phyloP scores from a whole-genome alignment of 352 stramenopile genomes.

The Discostella stelligera region DNA sequence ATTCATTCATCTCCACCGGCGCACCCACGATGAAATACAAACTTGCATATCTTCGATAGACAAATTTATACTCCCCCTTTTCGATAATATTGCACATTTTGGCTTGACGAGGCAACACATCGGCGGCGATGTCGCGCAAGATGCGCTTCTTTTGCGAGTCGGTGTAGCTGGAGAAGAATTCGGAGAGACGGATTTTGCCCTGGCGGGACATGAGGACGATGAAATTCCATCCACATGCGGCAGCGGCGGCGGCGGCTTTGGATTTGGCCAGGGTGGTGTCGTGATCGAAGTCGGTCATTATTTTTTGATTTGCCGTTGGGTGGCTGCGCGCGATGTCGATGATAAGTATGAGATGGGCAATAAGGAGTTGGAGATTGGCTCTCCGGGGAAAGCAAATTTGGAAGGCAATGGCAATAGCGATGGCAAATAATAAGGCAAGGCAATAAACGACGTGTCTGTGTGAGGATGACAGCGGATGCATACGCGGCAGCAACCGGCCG shows the following conservation, averaged over 20 bases:
- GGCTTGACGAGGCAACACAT: conserved; percentile 82
- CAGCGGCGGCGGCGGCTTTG: conserved; percentile 47
- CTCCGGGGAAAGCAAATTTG: too few relatives aligned
- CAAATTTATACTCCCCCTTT: conserved; percentile 97
- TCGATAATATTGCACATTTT: conserved; percentile 96
- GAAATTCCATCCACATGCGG: conserved; percentile 76
- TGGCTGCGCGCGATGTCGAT: too few relatives aligned
- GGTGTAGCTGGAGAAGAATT: conserved; percentile 82
- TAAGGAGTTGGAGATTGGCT: too few relatives aligned
- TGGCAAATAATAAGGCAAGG: too few relatives aligned
- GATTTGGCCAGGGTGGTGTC: too few relatives aligned
- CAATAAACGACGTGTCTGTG: too few relatives aligned
- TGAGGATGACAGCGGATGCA: too few relatives aligned
- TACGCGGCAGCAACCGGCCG: too few relatives aligned
- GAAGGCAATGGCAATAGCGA: too few relatives aligned
- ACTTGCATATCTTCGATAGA: conserved; percentile 95
- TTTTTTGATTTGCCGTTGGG: too few relatives aligned
- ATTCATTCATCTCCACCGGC: conserved; percentile 94
- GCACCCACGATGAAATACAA: conserved; percentile 97
- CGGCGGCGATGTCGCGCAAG: conserved; percentile 73
- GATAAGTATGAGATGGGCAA: too few relatives aligned
- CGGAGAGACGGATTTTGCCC: conserved; percentile 79
- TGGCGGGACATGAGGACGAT: conserved; percentile 82
- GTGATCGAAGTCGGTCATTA: conserved; percentile 42
- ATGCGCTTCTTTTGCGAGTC: conserved; percentile 80